Evolutionary conservation across 2,329 filamentous ascomycete genomes (phyloP).

Genomic region (Epichloe aotearoae): DNA sequence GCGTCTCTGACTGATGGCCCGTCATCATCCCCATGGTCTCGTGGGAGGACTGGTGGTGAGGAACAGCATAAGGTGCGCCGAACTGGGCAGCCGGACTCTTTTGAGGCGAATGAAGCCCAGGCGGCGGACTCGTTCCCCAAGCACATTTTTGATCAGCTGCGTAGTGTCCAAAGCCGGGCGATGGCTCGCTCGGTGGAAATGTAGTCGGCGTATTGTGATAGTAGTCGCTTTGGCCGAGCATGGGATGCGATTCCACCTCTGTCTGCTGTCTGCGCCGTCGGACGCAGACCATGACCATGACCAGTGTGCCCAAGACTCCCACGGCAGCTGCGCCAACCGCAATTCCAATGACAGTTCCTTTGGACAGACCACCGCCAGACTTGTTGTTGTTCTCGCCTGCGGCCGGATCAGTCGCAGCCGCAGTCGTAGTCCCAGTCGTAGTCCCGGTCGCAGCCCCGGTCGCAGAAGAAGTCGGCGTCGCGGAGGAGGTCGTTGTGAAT

Average conservation of each 20-base stretch:
- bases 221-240: slow-evolving; percentile 13
- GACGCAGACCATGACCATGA: slow-evolving; percentile 13
- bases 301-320: slow-evolving; percentile 16
- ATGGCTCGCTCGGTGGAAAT: slow-evolving; percentile 11
- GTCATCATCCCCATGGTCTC: background rate
- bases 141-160: slow-evolving; percentile 8
- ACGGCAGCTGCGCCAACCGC: slow-evolving; percentile 22
- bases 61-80: background rate
- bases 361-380: slow-evolving; percentile 16
- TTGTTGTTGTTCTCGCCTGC: background rate
- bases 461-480: background rate
- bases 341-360: slow-evolving; percentile 25
- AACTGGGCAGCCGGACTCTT: background rate
- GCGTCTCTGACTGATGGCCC: background rate
- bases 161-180: slow-evolving; percentile 6
- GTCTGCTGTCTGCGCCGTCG: slow-evolving; percentile 15
- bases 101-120: background rate
- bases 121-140: slow-evolving; percentile 4
- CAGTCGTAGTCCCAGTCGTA: no score
- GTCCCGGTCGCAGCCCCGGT: no score
- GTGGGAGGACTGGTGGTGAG: background rate
- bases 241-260: slow-evolving; percentile 17
- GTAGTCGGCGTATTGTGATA: slow-evolving; percentile 10
- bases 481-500: background rate
- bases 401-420: background rate